These are phyloP conservation scores for Ceratobasidium sp. DNA, from an alignment of 1,284 basidiomycete species.

Conservation along the genomic window DNA sequence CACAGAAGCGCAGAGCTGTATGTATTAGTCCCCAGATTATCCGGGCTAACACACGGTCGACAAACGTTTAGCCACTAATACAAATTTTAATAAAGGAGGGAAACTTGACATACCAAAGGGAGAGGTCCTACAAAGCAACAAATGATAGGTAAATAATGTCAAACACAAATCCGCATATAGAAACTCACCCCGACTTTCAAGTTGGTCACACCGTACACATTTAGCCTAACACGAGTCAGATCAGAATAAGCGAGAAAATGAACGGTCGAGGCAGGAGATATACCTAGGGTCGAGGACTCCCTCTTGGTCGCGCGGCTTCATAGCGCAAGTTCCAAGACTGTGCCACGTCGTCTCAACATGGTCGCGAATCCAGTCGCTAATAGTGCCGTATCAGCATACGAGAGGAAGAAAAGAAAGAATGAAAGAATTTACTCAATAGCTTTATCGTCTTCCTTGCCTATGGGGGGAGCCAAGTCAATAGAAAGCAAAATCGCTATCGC, in stretches of 20 bases:
- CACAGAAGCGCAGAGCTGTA: conserved; percentile 30
- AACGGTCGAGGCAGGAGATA: not conserved
- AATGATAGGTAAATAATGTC: not conserved
- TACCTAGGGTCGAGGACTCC: conserved; percentile 73
- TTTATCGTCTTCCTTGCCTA: conserved; percentile 73
- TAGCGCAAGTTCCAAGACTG: conserved; percentile 72
- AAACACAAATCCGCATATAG: conserved; percentile 61
- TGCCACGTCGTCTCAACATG: conserved; percentile 85
- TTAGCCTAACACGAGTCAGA: conserved; percentile 62
- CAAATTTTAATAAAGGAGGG: too few relatives aligned
- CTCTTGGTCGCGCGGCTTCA: conserved; percentile 82
- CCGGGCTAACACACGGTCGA: conserved; percentile 63
- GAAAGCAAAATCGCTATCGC: too few relatives aligned
- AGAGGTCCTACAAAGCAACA: conserved; percentile 17
- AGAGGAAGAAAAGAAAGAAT: not conserved
- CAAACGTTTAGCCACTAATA: too few relatives aligned
- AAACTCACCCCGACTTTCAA: conserved; percentile 75
- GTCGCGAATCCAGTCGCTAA: conserved; percentile 56
- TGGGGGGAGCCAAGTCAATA: too few relatives aligned
- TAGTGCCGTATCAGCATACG: not conserved
- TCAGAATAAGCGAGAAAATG: not conserved
- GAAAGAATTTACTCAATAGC: conserved; percentile 65
- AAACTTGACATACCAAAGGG: conserved; percentile 22
- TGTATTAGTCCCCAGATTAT: conserved; percentile 75
- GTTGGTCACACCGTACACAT: conserved; percentile 80